Base-by-base conservation (phyloP, 2,329 filamentous ascomycete genomes). In the Aspergillus unguis region DNA sequence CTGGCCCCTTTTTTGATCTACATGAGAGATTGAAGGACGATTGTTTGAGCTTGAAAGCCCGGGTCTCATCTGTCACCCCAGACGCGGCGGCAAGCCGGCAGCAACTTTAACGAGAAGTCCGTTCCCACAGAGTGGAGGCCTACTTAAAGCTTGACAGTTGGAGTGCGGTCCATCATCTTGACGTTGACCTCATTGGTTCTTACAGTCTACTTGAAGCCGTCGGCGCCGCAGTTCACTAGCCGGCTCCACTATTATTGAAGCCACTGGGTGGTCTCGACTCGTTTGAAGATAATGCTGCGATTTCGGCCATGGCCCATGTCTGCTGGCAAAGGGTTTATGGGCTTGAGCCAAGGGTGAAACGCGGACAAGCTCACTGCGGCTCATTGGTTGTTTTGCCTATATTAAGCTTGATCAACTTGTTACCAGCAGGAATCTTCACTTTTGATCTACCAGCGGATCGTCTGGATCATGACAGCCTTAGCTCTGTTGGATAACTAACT, bases 11-110 rank as follows among this genome's bases (percentile, higher is more conserved):
- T 44, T 7, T 41, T 35, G 25, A 26, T 25, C 11, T 32, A 32
- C 29, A 32, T 17, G 25, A 31, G 33, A 51, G 25, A 51, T 51
- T 51, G 33, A 27, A 45, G 48, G 42, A 29, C 11, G 28, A 11
- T 36, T 41, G 41, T 45, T 45, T 51, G 42, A 45, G 9, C 32
- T 50, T 50, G 35, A 50, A 6, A 44, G 41, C 28, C 23, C 29
- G 26, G 8, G 48, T 23, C n/a, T 26, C 41, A 11, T 27, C 42
- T 17, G 17, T 17, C 17, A 17, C 17, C 17, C 17, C 17, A 17
- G 17, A 17, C 17, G 17, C 17, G 17, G 17, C 17, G 17, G 17
- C 17, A 17, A 17, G 17, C 17, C 17, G 17, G 17, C 17, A 17
- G 17, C 17, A 17, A 17, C 17, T 17, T 17, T 17, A 37, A 11